A percentile compares a stretch with the other conserved stretches of the same genome.
Evolutionary conservation across 768 basidiomycete genomes (phyloP).

Genomic region (Neoboletus brunneissimus): DNA sequence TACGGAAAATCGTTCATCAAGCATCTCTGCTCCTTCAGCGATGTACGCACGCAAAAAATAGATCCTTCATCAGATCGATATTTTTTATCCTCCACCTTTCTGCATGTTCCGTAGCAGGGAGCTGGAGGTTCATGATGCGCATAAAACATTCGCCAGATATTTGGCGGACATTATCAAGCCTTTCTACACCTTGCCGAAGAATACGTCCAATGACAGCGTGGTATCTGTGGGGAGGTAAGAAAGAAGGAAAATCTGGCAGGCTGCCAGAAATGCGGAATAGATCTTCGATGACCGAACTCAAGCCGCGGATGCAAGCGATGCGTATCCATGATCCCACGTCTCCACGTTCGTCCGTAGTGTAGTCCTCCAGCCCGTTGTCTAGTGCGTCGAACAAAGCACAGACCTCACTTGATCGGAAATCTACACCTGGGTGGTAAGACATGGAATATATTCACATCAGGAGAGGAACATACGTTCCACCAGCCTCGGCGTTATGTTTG

Average conservation of each 20-base stretch:
- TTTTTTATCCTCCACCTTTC: slow-evolving; percentile 54
- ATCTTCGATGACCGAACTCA: slow-evolving; percentile 52
- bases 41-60: slow-evolving; percentile 51
- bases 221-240: slow-evolving; percentile 58
- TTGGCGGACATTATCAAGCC: slow-evolving; percentile 87
- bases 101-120: slow-evolving; percentile 40
- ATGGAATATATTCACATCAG: slow-evolving; percentile 7
- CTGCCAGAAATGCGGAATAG: slow-evolving; percentile 44
- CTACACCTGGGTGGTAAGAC: slow-evolving; percentile 35
- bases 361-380: slow-evolving; percentile 79
- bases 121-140: slow-evolving; percentile 45
- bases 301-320: slow-evolving; percentile 66
- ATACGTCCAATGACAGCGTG: slow-evolving; percentile 60
- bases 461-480: slow-evolving; percentile 41
- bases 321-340: slow-evolving; percentile 98
- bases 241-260: slow-evolving; percentile 50
- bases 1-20: slow-evolving; percentile 18
- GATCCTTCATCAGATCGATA: slow-evolving; percentile 42
- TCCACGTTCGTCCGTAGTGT: slow-evolving; percentile 90
- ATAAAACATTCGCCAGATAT: slow-evolving; percentile 66
- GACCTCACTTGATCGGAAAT: slow-evolving; percentile 44
- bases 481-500: slow-evolving; percentile 42
- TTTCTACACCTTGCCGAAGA: slow-evolving; percentile 86
- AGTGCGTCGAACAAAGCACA: slow-evolving; percentile 53
- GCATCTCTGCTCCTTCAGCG: neutral